Conservation (phyloP, 208 protist species). For the Wallacemonas sp. region DNA sequence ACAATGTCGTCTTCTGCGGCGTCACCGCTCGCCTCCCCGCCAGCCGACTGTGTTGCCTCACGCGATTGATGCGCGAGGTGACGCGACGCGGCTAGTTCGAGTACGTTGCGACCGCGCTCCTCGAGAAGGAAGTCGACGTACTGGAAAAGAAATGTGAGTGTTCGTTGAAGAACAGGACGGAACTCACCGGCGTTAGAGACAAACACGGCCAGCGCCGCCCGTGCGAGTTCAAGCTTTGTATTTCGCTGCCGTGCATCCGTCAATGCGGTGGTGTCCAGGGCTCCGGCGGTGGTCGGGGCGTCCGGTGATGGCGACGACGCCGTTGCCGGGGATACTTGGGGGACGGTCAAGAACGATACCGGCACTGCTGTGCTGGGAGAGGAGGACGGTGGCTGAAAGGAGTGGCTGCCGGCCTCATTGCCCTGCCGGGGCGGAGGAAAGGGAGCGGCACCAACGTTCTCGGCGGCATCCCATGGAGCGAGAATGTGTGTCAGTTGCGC, state of each 20-base stretch:
- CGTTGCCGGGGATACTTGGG: too few relatives aligned
- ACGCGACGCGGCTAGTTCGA: neutral
- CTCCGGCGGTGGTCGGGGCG: too few relatives aligned
- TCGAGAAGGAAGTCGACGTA: constrained; percentile 62
- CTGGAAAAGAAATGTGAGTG: constrained; percentile 74
- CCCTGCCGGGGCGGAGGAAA: neutral
- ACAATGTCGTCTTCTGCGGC: constrained; percentile 43
- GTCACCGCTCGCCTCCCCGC: neutral
- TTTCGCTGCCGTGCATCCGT: neutral
- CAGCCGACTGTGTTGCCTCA: neutral
- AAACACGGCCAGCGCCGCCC: constrained; percentile 76
- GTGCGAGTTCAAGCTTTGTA: constrained; percentile 57
- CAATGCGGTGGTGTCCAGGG: neutral
- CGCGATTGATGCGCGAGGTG: neutral
- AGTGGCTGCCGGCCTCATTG: neutral
- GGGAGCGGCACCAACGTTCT: neutral
- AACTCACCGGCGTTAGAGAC: constrained; percentile 73
- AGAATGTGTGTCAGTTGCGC: constrained; percentile 59
- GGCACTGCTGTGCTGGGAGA: neutral
- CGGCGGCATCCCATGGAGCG: constrained; percentile 37
- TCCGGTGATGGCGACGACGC: too few relatives aligned
- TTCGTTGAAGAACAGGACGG: constrained; percentile 56
- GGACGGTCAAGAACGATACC: neutral
- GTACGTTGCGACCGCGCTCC: constrained; percentile 13
- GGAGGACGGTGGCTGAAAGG: neutral